A percentile compares a stretch with the other conserved stretches of the same genome.
These are phyloP conservation scores for Candida awuae DNA, from an alignment of 805 yeast species.

Conservation along the genomic window DNA sequence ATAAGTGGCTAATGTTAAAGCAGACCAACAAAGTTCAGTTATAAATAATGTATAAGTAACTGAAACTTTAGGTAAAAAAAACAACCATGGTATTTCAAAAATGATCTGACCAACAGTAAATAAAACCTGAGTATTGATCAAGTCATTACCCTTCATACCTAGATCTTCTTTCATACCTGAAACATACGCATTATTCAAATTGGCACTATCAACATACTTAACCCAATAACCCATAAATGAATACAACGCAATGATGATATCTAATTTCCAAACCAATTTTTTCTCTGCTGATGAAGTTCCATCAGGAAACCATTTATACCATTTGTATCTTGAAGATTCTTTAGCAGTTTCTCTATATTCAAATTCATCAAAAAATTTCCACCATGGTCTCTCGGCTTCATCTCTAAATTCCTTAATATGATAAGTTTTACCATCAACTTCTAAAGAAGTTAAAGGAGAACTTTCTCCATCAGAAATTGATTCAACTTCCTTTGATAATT, in stretches of 20 bases:
- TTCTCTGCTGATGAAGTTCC: slow-evolving; percentile 41
- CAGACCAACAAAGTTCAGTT: slow-evolving; percentile 60
- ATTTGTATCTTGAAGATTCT: slow-evolving; percentile 30
- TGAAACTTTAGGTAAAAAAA: too few relatives aligned
- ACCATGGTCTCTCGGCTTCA: slow-evolving; percentile 47
- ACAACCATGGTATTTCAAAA: slow-evolving; percentile 57
- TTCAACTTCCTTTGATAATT: background rate
- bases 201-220: slow-evolving; percentile 54
- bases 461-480: background rate
- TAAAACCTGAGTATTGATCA: slow-evolving; percentile 49
- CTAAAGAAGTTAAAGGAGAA: background rate
- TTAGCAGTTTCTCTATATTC: slow-evolving; percentile 43
- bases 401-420: slow-evolving; percentile 37
- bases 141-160: slow-evolving; percentile 53
- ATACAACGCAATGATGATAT: slow-evolving; percentile 45
- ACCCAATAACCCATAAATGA: slow-evolving; percentile 61
- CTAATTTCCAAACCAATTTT: slow-evolving; percentile 44
- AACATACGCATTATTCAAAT: slow-evolving; percentile 58
- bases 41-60: slow-evolving; percentile 42
- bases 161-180: slow-evolving; percentile 54
- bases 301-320: slow-evolving; percentile 50
- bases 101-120: slow-evolving; percentile 53
- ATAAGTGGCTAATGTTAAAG: slow-evolving; percentile 51
- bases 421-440: slow-evolving; percentile 7
- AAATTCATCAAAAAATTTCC: slow-evolving; percentile 51